Evolutionary conservation across 2,329 filamentous ascomycete genomes (phyloP).

Genomic region (Trichoderma hamatum): DNA sequence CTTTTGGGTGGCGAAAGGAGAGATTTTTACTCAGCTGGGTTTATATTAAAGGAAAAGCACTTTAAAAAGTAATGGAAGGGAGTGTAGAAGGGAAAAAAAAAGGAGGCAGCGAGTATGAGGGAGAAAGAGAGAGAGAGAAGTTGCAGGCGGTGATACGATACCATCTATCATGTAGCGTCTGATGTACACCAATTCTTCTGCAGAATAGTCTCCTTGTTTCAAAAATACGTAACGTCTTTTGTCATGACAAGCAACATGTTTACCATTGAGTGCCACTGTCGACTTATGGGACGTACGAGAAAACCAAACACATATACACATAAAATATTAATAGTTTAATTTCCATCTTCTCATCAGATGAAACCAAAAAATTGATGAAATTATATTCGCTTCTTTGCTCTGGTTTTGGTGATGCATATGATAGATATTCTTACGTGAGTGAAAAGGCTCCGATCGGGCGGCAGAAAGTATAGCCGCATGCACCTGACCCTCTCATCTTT

Average conservation of each 20-base stretch:
- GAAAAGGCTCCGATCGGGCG: neutral
- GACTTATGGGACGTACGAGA: neutral
- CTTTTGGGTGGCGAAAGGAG: conserved; percentile 11
- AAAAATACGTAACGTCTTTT: conserved; percentile 21
- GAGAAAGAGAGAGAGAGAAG: neutral
- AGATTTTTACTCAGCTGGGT: neutral
- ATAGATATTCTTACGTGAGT: neutral
- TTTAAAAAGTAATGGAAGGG: conserved; percentile 21
- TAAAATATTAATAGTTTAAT: neutral
- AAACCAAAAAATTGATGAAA: neutral
- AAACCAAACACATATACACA: neutral
- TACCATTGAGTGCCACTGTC: neutral
- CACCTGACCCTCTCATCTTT: conserved; percentile 19
- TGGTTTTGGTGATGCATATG: neutral
- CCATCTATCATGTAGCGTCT: conserved; percentile 18
- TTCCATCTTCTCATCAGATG: neutral
- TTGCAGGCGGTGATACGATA: conserved; percentile 17
- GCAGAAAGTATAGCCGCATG: conserved; percentile 18
- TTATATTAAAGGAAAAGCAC: conserved; percentile 2
- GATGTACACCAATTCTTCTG: conserved; percentile 25
- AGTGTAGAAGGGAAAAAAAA: neutral
- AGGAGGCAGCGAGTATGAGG: neutral
- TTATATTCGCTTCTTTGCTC: neutral
- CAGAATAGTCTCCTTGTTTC: conserved; percentile 21
- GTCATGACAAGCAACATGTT: conserved; percentile 13